Evolutionary conservation across 768 basidiomycete species (phyloP).

Genomic region (Cantharellus cinnabarinus): DNA sequence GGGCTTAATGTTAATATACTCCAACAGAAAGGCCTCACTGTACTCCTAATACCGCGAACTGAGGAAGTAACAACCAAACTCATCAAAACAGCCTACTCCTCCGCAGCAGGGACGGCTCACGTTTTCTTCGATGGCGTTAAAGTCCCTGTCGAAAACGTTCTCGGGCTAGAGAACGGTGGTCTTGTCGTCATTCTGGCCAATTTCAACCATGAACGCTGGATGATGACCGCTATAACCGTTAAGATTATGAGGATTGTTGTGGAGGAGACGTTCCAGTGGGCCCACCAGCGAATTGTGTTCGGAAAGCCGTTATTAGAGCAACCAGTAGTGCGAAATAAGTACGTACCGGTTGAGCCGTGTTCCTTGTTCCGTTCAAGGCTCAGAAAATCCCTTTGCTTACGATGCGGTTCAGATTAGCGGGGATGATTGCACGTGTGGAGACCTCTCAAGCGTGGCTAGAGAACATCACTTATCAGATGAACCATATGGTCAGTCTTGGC

Average conservation of each 20-base stretch:
- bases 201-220: conserved; percentile 87
- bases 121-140: conserved; percentile 69
- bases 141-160: conserved; percentile 72
- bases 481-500: conserved; percentile 36
- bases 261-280: conserved; percentile 84
- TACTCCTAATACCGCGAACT: conserved; percentile 64
- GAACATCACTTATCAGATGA: conserved; percentile 74
- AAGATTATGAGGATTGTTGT: conserved; percentile 43
- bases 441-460: conserved; percentile 70
- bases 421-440: conserved; percentile 74
- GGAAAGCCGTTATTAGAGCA: conserved; percentile 59
- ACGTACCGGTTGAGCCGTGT: not conserved
- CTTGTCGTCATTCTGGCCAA: conserved; percentile 51
- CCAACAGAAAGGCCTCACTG: conserved; percentile 45
- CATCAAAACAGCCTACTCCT: conserved; percentile 78
- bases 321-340: conserved; percentile 69
- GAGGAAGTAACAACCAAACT: conserved; percentile 67
- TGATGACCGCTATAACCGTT: conserved; percentile 60
- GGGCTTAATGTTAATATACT: not conserved
- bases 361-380: not conserved
- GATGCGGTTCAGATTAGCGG: conserved; percentile 41
- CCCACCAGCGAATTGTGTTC: conserved; percentile 73
- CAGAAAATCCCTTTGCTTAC: not conserved
- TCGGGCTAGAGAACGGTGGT: conserved; percentile 63
- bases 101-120: conserved; percentile 69